Percentiles rank a stretch among this genome's conserved stretches.
Evolutionary conservation across 192 early-diverging fungal genomes (phyloP).

Genomic region (Podila minutissima): DNA sequence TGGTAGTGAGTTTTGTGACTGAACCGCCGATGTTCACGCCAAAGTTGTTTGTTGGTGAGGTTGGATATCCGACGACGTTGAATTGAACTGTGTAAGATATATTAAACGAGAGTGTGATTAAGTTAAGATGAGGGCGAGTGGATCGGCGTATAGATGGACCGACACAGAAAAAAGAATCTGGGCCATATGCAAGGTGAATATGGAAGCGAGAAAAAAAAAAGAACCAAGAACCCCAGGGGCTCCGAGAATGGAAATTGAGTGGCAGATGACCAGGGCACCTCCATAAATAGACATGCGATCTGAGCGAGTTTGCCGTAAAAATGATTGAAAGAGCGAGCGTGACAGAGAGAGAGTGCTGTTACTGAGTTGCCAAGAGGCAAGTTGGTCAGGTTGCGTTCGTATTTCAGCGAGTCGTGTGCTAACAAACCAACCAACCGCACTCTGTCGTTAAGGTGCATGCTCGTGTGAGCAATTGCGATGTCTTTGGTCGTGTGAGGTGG

Average conservation of each 20-base stretch:
- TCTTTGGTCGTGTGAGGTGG: background rate
- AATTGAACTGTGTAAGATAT: constrained; percentile 13
- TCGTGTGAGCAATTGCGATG: too few relatives aligned
- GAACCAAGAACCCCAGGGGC: background rate
- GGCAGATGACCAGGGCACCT: background rate
- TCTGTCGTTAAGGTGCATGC: too few relatives aligned
- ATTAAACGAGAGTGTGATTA: background rate
- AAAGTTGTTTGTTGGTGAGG: constrained; percentile 1
- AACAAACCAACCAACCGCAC: too few relatives aligned
- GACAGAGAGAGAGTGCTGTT: too few relatives aligned
- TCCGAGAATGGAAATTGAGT: background rate
- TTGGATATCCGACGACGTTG: constrained; percentile 33
- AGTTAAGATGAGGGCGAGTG: too few relatives aligned
- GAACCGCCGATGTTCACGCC: constrained; percentile 28
- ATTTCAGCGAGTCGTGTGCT: too few relatives aligned
- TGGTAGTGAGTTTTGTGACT: constrained; percentile 19
- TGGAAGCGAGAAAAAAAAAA: background rate
- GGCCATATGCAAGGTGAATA: background rate
- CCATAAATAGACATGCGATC: background rate
- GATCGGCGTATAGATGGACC: too few relatives aligned
- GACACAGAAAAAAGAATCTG: background rate
- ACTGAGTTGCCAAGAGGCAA: too few relatives aligned
- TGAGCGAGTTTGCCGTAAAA: background rate
- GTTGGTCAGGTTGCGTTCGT: too few relatives aligned
- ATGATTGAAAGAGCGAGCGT: background rate